These are phyloP conservation scores for Elsinoe necatrix DNA, from an alignment of 2,329 filamentous ascomycete species.

Conservation along the genomic window DNA sequence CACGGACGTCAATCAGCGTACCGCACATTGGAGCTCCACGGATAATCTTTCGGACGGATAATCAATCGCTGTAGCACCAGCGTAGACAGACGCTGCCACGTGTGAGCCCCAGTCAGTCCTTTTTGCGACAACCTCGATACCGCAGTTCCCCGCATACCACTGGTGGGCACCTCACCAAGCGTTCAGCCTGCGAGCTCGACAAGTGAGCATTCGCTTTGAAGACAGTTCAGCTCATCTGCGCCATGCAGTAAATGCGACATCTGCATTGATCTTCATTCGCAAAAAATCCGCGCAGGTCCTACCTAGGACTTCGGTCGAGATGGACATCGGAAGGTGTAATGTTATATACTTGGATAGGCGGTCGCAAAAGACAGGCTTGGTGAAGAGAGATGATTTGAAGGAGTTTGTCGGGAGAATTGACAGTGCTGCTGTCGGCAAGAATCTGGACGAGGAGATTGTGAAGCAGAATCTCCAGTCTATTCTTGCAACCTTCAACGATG, in stretches of 20 bases:
- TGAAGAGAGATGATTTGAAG: constrained; percentile 31
- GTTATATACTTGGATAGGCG: constrained; percentile 38
- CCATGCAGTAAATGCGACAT: constrained; percentile 9
- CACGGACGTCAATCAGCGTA: neutral
- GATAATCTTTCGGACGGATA: neutral
- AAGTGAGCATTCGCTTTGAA: neutral
- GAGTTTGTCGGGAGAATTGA: constrained; percentile 23
- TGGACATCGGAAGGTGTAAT: constrained; percentile 39
- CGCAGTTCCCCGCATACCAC: neutral
- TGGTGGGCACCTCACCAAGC: neutral
- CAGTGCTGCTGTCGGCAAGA: constrained; percentile 20
- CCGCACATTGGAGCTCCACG: neutral
- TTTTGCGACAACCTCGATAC: neutral
- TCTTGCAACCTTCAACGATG: constrained; percentile 35
- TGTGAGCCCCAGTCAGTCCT: neutral
- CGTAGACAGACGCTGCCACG: neutral
- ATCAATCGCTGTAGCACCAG: neutral
- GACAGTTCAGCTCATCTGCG: neutral
- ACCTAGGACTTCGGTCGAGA: constrained; percentile 18
- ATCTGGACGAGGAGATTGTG: constrained; percentile 28
- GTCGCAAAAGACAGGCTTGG: constrained; percentile 25
- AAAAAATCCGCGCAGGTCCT: neutral
- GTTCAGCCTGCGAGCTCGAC: neutral
- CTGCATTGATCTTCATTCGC: neutral
- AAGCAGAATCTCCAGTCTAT: constrained; percentile 34